Percentiles rank a stretch among this genome's conserved stretches.
These are phyloP conservation scores for Carex kokanica DNA, from an alignment of 176 grass and related monocot species.

Conservation along the genomic window DNA sequence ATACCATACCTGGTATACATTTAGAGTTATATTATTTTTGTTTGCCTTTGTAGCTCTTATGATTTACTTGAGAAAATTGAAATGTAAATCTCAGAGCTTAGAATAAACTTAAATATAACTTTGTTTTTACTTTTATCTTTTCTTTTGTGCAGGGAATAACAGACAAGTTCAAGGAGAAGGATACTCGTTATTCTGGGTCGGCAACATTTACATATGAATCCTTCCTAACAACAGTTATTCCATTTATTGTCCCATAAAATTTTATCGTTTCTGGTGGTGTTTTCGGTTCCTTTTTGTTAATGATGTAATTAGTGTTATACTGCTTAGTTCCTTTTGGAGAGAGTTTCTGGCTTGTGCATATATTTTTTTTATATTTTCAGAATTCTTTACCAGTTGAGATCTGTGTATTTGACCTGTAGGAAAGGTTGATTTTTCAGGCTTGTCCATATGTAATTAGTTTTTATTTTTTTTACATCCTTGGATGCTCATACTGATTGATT, in stretches of 20 bases:
- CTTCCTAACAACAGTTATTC: constrained; percentile 68
- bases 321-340: background rate
- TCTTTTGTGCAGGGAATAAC: constrained; percentile 56
- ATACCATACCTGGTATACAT: background rate
- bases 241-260: constrained; percentile 67
- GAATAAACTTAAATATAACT: background rate
- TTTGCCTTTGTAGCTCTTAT: background rate
- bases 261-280: background rate
- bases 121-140: too few species aligned
- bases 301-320: background rate
- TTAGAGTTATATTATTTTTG: background rate
- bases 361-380: background rate
- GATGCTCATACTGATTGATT: background rate
- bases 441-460: too few species aligned
- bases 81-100: background rate
- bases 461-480: background rate
- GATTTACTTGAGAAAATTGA: background rate
- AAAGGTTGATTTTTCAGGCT: background rate
- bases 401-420: background rate
- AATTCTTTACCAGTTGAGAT: background rate
- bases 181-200: constrained; percentile 56
- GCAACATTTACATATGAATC: constrained; percentile 66
- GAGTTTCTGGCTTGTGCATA: background rate
- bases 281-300: background rate
- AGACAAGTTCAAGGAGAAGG: constrained; percentile 92